Conservation (phyloP, 805 yeast species). For the Sugiyamaella lignohabitans region DNA sequence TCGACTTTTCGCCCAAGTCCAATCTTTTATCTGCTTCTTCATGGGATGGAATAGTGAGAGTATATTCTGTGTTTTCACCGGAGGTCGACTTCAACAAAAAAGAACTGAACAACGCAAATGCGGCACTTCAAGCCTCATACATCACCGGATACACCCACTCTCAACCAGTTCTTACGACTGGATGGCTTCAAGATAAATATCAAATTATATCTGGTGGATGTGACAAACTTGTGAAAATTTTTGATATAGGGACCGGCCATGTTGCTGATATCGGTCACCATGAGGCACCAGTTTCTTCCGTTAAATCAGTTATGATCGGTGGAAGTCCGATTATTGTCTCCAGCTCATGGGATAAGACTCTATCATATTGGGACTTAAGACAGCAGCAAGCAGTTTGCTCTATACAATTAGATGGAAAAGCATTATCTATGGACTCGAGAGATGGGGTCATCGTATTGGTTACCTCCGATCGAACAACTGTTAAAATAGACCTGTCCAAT, state of each 20-base stretch:
- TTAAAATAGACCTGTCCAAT: constrained; percentile 63
- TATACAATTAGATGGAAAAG: constrained; percentile 79
- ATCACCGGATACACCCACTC: constrained; percentile 59
- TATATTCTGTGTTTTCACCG: constrained; percentile 80
- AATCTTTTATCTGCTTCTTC: constrained; percentile 76
- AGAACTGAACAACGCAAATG: constrained; percentile 49
- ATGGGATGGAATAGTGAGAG: constrained; percentile 93
- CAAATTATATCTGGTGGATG: constrained; percentile 85
- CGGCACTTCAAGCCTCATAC: constrained; percentile 40
- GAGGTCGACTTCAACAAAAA: constrained; percentile 79
- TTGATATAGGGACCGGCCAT: constrained; percentile 78
- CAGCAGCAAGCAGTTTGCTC: constrained; percentile 71
- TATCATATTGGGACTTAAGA: constrained; percentile 92
- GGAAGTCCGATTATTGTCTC: constrained; percentile 74
- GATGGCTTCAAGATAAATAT: constrained; percentile 83
- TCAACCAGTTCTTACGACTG: constrained; percentile 74
- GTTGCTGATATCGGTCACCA: constrained; percentile 80
- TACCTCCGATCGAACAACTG: constrained; percentile 82
- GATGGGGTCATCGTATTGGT: constrained; percentile 85
- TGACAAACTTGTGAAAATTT: constrained; percentile 79
- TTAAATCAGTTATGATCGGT: constrained; percentile 55
- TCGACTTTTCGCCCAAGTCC: constrained; percentile 83
- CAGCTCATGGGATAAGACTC: constrained; percentile 95
- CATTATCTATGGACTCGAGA: constrained; percentile 78
- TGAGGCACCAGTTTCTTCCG: constrained; percentile 68